Conservation (phyloP, 179 eudicot species). For the Camellia oleifera region DNA sequence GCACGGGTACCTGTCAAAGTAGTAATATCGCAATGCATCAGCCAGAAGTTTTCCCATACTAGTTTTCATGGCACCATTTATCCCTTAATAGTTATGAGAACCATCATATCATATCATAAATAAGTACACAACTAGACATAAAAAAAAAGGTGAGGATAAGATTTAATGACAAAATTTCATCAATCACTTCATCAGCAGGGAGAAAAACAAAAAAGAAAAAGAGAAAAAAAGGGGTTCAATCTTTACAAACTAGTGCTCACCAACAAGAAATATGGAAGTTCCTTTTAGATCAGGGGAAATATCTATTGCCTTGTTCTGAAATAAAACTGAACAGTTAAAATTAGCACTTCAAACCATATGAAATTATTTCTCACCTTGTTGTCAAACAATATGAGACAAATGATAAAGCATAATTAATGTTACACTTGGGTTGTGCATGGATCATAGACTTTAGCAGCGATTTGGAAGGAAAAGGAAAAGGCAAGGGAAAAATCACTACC, state of each 20-base stretch:
- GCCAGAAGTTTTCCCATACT: conserved; percentile 68
- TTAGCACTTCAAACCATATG: conserved; percentile 32
- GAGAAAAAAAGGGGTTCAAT: conserved; percentile 1
- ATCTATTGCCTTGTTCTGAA: conserved; percentile 79
- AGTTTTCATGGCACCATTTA: conserved; percentile 56
- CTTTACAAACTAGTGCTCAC: conserved; percentile 36
- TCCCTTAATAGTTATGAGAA: conserved; percentile 40
- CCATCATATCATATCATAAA: background rate
- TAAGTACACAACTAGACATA: background rate
- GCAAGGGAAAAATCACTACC: too few species aligned
- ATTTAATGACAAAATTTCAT: background rate
- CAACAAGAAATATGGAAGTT: conserved; percentile 80
- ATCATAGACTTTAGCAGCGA: background rate
- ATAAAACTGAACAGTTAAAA: conserved; percentile 53
- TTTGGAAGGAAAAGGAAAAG: background rate
- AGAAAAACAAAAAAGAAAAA: background rate
- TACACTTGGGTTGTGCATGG: background rate
- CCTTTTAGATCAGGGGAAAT: conserved; percentile 67
- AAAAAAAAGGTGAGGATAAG: background rate
- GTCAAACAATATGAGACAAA: background rate
- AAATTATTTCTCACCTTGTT: background rate
- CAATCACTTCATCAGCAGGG: conserved; percentile 6
- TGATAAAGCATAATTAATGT: background rate
- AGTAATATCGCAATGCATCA: conserved; percentile 69
- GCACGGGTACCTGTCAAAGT: conserved; percentile 71